Evolutionary conservation across 768 basidiomycete genomes (phyloP).

Genomic region (button mushroom (Agaricus bisporus)): DNA sequence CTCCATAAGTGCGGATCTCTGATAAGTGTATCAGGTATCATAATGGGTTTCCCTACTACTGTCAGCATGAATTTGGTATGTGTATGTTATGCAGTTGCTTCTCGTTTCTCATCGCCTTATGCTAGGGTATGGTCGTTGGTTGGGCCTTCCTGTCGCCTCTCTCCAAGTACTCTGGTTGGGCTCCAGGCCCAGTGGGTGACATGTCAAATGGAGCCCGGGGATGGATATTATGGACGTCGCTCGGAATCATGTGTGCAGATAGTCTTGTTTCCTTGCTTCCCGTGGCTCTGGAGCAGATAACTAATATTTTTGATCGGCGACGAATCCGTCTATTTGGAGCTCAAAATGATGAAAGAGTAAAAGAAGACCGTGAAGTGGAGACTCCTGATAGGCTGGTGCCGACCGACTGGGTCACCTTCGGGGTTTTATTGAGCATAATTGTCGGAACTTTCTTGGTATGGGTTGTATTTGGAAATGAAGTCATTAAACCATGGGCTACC

Average conservation of each 20-base stretch:
- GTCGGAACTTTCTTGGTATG: conserved; percentile 79
- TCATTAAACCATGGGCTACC: conserved; percentile 95
- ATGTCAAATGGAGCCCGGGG: conserved; percentile 87
- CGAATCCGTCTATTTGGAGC: conserved; percentile 18
- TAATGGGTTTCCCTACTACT: conserved; percentile 96
- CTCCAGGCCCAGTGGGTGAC: conserved; percentile 85
- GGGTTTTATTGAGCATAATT: conserved; percentile 54
- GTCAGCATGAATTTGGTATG: conserved; percentile 85
- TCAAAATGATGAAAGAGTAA: conserved; percentile 16
- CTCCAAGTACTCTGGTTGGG: conserved; percentile 81
- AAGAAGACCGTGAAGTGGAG: conserved; percentile 65
- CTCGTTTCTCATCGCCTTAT: neutral
- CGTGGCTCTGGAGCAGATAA: conserved; percentile 50
- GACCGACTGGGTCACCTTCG: conserved; percentile 65
- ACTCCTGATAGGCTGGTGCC: conserved; percentile 79
- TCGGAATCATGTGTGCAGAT: conserved; percentile 95
- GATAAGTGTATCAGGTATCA: conserved; percentile 54
- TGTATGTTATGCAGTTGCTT: conserved; percentile 3
- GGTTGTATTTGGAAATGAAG: conserved; percentile 84
- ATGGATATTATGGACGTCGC: conserved; percentile 94
- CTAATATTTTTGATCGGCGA: conserved; percentile 22
- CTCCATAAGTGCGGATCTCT: conserved; percentile 1
- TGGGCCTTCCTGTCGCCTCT: conserved; percentile 94
- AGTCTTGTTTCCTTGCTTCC: conserved; percentile 82
- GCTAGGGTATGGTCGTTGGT: conserved; percentile 90